Evolutionary conservation across 768 basidiomycete species (phyloP), one percentile per base, ranked within the genome.

Genomic region (Suillus subalutaceus): DNA sequence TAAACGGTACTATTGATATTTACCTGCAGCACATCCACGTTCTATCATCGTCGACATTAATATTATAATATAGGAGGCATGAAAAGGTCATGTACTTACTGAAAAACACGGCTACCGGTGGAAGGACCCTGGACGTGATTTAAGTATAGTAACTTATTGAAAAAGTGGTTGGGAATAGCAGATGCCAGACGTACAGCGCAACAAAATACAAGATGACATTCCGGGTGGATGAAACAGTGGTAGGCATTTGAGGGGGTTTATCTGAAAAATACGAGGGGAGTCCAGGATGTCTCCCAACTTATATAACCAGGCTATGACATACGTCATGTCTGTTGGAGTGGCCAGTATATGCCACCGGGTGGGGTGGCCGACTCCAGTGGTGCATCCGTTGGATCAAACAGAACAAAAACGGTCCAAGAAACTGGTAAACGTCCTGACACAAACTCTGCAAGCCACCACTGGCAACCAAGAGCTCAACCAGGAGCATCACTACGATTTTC

Each of bases 201-300:
- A 77, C 59, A 46, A 82, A 74, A 69, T 82, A 82, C 13, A 82
- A 77, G 53, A 79, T 66, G 10, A 82, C 74, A 68, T 81, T 74
- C 7, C 66, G 58, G 30, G 63, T 76, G 8, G 80, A 70, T 23
- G 74, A 77, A 26, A 72, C 73, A 20, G 68, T 68, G 6, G 59
- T 44, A 30, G 75, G 46, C 74, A 76, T 76, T 66, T 63, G 32
- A 65, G 18, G 9, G 26, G 9, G 48, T 18, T 9, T 9, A 9
- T 30, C 6, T 50, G 23, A 26, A 32, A 32, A 32, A 32, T 32
- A 32, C 32, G 32, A 32, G 4, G 0, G 7, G 13, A 23, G 50
- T 30, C 5, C 30, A n/a, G 6, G 50, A 9, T 13, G 18, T 55
- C 13, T 4, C 18, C 5, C 30, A 32, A 55, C 30, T 32, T 32